These are phyloP conservation scores for Staphylotrichum tortipilum DNA, from an alignment of 495 filamentous ascomycete species.

Conservation along the genomic window DNA sequence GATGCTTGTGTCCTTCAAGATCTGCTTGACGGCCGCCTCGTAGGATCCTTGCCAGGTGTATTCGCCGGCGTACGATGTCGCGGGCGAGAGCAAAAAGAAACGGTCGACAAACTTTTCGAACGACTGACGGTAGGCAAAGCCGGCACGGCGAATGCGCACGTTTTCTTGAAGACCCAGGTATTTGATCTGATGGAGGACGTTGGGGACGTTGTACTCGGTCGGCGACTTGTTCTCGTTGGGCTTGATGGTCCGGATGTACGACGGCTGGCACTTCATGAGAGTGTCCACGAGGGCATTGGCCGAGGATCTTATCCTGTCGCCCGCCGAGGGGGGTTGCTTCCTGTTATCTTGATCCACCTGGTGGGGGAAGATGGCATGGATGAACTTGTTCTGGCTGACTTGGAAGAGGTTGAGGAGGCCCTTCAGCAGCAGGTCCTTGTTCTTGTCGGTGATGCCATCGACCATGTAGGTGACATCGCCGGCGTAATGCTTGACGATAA, in stretches of 20 bases:
- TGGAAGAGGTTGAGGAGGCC: constrained; percentile 84
- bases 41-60: constrained; percentile 91
- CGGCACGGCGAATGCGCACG: constrained; percentile 91
- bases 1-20: constrained; percentile 92
- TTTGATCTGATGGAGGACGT: constrained; percentile 98
- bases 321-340: constrained; percentile 84
- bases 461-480: constrained; percentile 95
- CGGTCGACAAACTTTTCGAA: constrained; percentile 98
- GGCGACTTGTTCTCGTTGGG: constrained; percentile 98
- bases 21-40: constrained; percentile 80
- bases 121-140: constrained; percentile 94
- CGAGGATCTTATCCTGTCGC: constrained; percentile 94
- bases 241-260: constrained; percentile 98
- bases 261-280: constrained; percentile 92
- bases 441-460: constrained; percentile 98
- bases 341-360: constrained; percentile 95
- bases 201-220: constrained; percentile 78
- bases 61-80: constrained; percentile 91
- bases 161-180: constrained; percentile 98
- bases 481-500: constrained; percentile 98
- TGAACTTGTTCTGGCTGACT: constrained; percentile 71
- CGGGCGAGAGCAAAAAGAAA: constrained; percentile 91
- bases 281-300: constrained; percentile 94
- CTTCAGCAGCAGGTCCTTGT: constrained; percentile 96
- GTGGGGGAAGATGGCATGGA: constrained; percentile 82